Base-by-base conservation (phyloP, 1,139 yeast genomes). In the Pichia kudriavzevii region DNA sequence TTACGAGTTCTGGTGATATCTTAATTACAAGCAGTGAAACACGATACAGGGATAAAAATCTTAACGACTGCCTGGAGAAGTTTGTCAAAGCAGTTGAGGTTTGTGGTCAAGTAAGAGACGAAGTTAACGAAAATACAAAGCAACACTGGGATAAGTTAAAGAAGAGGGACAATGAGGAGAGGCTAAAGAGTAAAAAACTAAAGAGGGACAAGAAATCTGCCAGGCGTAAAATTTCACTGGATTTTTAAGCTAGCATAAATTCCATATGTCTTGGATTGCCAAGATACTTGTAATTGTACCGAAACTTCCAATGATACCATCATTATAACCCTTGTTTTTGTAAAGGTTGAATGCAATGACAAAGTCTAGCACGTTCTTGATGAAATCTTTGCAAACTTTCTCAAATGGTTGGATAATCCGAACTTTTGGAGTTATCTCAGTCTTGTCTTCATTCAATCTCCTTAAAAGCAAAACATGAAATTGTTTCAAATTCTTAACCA, bases 251-350 rank as follows among this genome's bases (percentile, higher is more conserved):
- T 31, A 30, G 34, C 18, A 10, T 5, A 38, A 30, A 30, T 43
- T 61, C 91, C 91, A 88, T 46, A 81, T 62, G 49, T 83, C 87
- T 53, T 69, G 72, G 42, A 84, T 66, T 26, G 95, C 95, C 61
- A 87, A 65, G 38, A 79, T 43, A 28, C 95, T 80, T 22, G 96
- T 85, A 43, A 83, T 64, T 22, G 81, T 69, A 58, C 97, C 97
- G 31, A 93, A 88, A 45, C 79, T 64, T 33, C 95, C 96, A 38
- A 85, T 72, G 33, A 79, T 69, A 34, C 94, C 94, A 50, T 88
- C 96, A 55, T 79, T 76, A 49, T 72, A 66, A 52, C 68, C 67
- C 50, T 81, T 64, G 59, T 66, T 61, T 41, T 72, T 67, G 59
- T 84, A 69, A 33, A 79, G 72, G 57, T 81, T 77, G 55, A 79